Conservation (phyloP, 176 grass and related monocot species). For the Triticum monococcum region DNA sequence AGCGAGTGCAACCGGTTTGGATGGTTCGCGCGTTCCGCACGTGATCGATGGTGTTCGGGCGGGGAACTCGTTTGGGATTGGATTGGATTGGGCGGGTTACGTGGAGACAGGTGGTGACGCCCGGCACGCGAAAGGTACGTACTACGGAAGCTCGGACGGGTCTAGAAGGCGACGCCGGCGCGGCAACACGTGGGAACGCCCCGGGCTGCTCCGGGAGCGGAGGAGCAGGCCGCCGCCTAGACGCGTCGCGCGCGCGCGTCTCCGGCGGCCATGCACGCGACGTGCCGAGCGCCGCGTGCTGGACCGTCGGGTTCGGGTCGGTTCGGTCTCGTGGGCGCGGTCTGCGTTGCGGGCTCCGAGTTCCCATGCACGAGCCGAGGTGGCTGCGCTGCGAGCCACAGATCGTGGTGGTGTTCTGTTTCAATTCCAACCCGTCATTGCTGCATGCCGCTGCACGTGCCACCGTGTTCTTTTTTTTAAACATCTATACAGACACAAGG, state of each 20-base stretch:
- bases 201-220: constrained; percentile 16
- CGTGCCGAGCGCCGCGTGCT: not conserved
- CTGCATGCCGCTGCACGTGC: no score
- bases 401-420: not conserved
- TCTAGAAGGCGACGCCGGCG: constrained; percentile 9
- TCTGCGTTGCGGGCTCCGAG: not conserved
- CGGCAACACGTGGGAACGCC: constrained; percentile 34
- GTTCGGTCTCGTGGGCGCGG: not conserved
- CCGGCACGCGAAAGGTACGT: not conserved
- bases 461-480: no score
- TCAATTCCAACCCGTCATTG: no score
- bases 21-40: not conserved
- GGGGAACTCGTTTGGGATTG: not conserved
- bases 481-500: no score
- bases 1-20: not conserved
- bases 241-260: constrained; percentile 9
- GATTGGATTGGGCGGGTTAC: not conserved
- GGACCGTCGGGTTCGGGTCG: not conserved
- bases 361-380: not conserved
- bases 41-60: not conserved
- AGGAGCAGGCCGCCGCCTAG: constrained; percentile 13
- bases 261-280: not conserved
- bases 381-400: not conserved
- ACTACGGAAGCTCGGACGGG: not conserved
- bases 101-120: constrained; percentile 8